Percentiles rank a stretch among this genome's conserved stretches.
Evolutionary conservation across 495 filamentous ascomycete genomes (phyloP).

Genomic region (Lentithecium fluviatile): DNA sequence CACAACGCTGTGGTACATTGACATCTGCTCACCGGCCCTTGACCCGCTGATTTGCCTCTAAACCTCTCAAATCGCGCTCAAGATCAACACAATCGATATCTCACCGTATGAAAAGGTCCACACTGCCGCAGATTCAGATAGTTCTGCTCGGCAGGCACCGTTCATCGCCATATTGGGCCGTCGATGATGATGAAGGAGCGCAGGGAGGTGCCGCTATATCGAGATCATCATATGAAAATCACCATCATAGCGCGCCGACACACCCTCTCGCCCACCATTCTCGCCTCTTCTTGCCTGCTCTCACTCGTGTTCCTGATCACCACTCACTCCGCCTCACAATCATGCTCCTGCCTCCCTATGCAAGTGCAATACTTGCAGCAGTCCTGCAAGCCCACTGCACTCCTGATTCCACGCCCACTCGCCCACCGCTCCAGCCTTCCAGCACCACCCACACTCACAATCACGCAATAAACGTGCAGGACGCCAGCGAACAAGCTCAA

Average conservation of each 20-base stretch:
- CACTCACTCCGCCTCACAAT: background rate
- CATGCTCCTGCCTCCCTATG: background rate
- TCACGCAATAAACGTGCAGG: background rate
- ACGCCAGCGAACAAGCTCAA: too few species aligned
- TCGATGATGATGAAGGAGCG: background rate
- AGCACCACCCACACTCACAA: background rate
- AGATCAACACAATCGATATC: too few species aligned
- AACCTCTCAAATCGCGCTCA: too few species aligned
- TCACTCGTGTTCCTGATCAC: background rate
- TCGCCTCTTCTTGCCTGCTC: background rate
- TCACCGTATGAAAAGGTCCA: too few species aligned
- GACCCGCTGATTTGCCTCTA: too few species aligned
- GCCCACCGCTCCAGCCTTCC: too few species aligned
- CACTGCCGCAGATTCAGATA: too few species aligned
- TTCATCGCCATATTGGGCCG: background rate
- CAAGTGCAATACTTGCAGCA: background rate
- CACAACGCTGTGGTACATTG: too few species aligned
- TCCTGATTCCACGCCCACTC: background rate
- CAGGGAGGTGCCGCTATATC: background rate
- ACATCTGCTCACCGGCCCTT: too few species aligned
- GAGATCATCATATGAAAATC: constrained; percentile 22
- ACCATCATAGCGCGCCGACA: background rate
- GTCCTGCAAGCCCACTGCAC: background rate
- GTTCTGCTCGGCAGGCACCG: background rate
- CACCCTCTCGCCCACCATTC: background rate